Evolutionary conservation across 2,329 filamentous ascomycete species (phyloP), one percentile per base, ranked within the genome.

Genomic region (Diaporthe helianthi): DNA sequence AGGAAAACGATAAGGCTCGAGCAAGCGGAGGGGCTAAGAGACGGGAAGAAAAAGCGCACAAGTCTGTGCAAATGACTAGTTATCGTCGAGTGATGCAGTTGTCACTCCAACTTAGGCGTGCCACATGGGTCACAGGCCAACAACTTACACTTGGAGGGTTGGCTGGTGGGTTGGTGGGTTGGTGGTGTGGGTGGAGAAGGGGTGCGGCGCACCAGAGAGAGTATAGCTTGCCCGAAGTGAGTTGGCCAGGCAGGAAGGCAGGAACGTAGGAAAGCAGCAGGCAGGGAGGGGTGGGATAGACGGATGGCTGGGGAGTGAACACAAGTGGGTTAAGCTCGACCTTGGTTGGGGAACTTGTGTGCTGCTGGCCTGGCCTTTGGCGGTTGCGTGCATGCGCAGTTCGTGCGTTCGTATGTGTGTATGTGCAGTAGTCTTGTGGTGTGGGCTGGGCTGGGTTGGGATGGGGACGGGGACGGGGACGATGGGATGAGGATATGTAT

Each of bases 61-160:
- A 63, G 58, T 47, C 58, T 63, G 58, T 49, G 58, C 58, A 31
- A 49, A 63, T 63, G 58, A 63, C 58, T 63, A 63, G 58, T 63
- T 63, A 24, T 63, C 44, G 58, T 63, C 29, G 58, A 63, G 58
- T 36, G 58, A 63, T 63, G 58, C 13, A 19, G 44, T 36, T 15
- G 44, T 49, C 44, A 63, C 58, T 36, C 41, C 58, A 49, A 33
- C 41, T 46, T 15, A 49, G 58, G 44, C 44, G 44, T 63, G 58
- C 58, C 58, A 49, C 58, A 63, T 49, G 29, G 58, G 58, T 63
- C 58, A 63, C 58, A 49, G 58, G 58, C 44, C 58, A 49, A 46
- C 58, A 49, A 46, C 41, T 63, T 26, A 31, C 58, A 22, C 58
- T 36, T 63, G 44, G 58, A 63, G 38, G 55, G 24, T 33, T 33